Evolutionary conservation across 495 filamentous ascomycete species (phyloP).

Genomic region (Aspergillus campestris): DNA sequence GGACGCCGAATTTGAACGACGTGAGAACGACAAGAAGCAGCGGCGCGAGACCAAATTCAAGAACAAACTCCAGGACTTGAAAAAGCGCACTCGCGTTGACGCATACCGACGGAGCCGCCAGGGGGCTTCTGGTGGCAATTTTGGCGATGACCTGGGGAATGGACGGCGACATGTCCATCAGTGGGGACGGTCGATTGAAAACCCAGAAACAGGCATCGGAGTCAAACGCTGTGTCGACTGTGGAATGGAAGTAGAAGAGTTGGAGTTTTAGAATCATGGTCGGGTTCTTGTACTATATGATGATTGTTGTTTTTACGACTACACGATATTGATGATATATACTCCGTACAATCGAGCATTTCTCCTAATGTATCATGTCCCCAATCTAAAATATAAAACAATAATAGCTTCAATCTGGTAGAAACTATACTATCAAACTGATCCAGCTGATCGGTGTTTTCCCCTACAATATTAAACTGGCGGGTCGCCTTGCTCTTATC

Average conservation of each 20-base stretch:
- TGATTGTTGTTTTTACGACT: too few species aligned
- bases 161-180: conserved; percentile 78
- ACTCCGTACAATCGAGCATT: too few species aligned
- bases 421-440: too few species aligned
- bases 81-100: conserved; percentile 88
- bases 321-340: too few species aligned
- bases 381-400: too few species aligned
- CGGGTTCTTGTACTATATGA: too few species aligned
- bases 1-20: conserved; percentile 80
- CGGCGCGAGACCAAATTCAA: conserved; percentile 90
- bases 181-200: conserved; percentile 76
- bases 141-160: conserved; percentile 65
- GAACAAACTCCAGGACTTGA: conserved; percentile 76
- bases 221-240: conserved; percentile 83
- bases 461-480: too few species aligned
- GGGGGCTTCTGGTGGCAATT: conserved; percentile 49
- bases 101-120: conserved; percentile 64
- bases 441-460: too few species aligned
- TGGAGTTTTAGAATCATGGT: conserved; percentile 56
- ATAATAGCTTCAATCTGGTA: too few species aligned
- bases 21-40: conserved; percentile 74
- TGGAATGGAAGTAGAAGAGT: conserved; percentile 94
- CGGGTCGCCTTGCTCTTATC: too few species aligned
- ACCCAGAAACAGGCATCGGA: conserved; percentile 66
- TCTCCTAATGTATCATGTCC: too few species aligned